A percentile compares a stretch with the other conserved stretches of the same genome.
Evolutionary conservation across 768 basidiomycete genomes (phyloP).

Genomic region (Chiua virens): DNA sequence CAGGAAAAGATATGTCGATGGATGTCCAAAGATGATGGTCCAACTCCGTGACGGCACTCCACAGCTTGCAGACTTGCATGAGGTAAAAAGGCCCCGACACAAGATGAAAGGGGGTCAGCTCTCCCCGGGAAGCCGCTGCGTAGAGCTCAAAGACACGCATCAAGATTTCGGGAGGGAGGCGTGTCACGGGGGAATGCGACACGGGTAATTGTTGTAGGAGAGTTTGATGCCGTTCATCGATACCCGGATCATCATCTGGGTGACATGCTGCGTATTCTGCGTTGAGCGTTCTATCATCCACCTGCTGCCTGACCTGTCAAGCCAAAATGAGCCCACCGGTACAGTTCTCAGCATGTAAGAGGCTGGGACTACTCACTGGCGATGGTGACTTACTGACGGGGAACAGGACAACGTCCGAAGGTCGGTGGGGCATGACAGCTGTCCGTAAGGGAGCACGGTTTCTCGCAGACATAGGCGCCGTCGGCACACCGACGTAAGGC

Average conservation of each 20-base stretch:
- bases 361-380: too few species aligned
- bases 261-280: too few species aligned
- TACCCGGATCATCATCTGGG: too few species aligned
- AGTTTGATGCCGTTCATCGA: too few species aligned
- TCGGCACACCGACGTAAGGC: not conserved
- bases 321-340: too few species aligned
- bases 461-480: too few species aligned
- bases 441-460: not conserved
- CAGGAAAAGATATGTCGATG: constrained; percentile 16
- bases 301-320: too few species aligned
- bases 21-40: constrained; percentile 23
- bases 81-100: constrained; percentile 10
- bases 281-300: too few species aligned
- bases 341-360: too few species aligned
- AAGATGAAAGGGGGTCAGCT: too few species aligned
- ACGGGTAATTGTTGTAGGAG: not conserved
- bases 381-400: too few species aligned
- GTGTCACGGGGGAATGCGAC: constrained; percentile 2
- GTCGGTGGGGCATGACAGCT: not conserved
- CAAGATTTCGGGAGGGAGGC: constrained; percentile 37
- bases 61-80: constrained; percentile 18
- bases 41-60: constrained; percentile 15
- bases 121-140: not conserved
- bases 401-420: not conserved
- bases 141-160: constrained; percentile 10